A percentile compares a stretch with the other conserved stretches of the same genome.
Evolutionary conservation across 768 basidiomycete species (phyloP).

Genomic region (Tulasnella sp.): DNA sequence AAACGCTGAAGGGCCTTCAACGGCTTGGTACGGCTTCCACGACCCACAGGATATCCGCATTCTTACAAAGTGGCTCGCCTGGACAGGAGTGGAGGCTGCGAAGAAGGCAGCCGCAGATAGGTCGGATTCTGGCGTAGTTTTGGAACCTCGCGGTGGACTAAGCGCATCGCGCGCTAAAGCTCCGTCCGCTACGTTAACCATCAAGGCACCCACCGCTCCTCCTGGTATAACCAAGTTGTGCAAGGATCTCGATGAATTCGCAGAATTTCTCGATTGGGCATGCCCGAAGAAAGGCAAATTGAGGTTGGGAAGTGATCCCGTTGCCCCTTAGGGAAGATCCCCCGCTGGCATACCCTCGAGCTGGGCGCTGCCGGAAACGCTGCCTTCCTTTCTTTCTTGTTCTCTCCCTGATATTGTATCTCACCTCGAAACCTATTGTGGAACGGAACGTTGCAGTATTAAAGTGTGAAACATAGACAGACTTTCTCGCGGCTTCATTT

Average conservation of each 20-base stretch:
- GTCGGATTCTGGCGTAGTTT: neutral
- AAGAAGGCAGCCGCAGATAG: neutral
- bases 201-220: slow-evolving; percentile 18
- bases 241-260: slow-evolving; percentile 47
- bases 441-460: too few relatives aligned
- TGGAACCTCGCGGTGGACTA: too few relatives aligned
- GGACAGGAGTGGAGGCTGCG: neutral
- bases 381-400: too few relatives aligned
- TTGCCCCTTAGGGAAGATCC: too few relatives aligned
- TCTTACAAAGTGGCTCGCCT: slow-evolving; percentile 50
- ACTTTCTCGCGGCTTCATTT: too few relatives aligned
- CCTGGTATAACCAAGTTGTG: slow-evolving; percentile 38
- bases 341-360: too few relatives aligned
- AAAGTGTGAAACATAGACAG: too few relatives aligned
- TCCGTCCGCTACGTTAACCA: neutral
- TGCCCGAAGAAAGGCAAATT: slow-evolving; percentile 21
- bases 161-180: too few relatives aligned
- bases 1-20: slow-evolving; percentile 34
- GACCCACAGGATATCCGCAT: slow-evolving; percentile 53
- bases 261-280: slow-evolving; percentile 50
- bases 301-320: neutral
- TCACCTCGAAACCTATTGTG: too few relatives aligned
- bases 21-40: slow-evolving; percentile 65
- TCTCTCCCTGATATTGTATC: too few relatives aligned
- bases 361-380: too few relatives aligned